phyloP scores from a whole-genome alignment of 805 yeast species.

The Metschnikowia gelsemii region DNA sequence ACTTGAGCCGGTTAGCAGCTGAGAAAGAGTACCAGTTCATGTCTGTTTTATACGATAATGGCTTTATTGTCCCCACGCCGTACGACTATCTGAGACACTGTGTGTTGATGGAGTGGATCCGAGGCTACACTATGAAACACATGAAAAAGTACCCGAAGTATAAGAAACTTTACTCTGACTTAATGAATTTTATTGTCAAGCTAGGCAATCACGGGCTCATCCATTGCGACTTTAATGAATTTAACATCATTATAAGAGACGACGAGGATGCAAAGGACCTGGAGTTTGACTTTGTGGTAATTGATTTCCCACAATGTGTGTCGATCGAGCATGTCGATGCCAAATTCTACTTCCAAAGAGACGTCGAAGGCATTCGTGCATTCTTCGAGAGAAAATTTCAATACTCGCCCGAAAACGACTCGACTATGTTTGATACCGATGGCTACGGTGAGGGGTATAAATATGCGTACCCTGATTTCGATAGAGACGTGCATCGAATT shows the following conservation, averaged over 20 bases:
- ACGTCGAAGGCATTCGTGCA: conserved; percentile 82
- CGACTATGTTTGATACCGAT: conserved; percentile 70
- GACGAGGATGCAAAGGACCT: conserved; percentile 47
- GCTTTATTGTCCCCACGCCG: conserved; percentile 85
- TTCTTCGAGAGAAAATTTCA: conserved; percentile 79
- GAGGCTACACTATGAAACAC: conserved; percentile 88
- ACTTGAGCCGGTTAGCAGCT: conserved; percentile 84
- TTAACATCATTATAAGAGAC: conserved; percentile 84
- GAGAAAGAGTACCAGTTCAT: conserved; percentile 88
- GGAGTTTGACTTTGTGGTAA: conserved; percentile 78
- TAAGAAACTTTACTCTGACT: conserved; percentile 71
- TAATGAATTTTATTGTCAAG: conserved; percentile 83
- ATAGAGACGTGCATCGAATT: conserved; percentile 67
- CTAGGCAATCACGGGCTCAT: conserved; percentile 86
- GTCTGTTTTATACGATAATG: conserved; percentile 68
- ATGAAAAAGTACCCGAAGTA: conserved; percentile 68
- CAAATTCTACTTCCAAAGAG: conserved; percentile 82
- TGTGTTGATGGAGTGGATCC: conserved; percentile 86
- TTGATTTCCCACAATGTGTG: conserved; percentile 98
- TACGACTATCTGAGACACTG: conserved; percentile 88
- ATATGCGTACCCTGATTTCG: conserved; percentile 75
- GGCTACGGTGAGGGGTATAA: conserved; percentile 81
- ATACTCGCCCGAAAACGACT: conserved; percentile 67
- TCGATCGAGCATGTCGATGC: conserved; percentile 92
- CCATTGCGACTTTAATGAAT: conserved; percentile 97